Conservation (phyloP, 2,329 filamentous ascomycete species). For the Colletotrichum incanum region DNA sequence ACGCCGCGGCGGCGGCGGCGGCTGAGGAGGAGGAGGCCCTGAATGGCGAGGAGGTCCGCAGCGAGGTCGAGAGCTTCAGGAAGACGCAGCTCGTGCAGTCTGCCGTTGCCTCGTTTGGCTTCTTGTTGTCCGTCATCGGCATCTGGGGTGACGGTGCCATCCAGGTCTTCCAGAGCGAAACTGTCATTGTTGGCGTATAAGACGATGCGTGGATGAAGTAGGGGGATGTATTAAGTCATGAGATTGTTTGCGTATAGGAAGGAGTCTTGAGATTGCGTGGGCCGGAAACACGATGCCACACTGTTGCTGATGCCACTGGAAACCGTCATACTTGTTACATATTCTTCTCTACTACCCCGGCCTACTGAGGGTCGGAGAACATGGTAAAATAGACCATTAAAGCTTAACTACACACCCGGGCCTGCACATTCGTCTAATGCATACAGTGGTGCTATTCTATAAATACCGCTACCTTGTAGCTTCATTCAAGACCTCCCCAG, state of each 20-base stretch:
- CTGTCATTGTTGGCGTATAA: slow-evolving; percentile 42
- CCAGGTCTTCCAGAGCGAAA: slow-evolving; percentile 44
- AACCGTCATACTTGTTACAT: slow-evolving; percentile 39
- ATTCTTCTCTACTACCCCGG: slow-evolving; percentile 21
- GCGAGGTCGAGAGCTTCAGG: slow-evolving; percentile 69
- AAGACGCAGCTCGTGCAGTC: slow-evolving; percentile 70
- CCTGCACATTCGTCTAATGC: not conserved
- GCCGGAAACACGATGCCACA: slow-evolving; percentile 28
- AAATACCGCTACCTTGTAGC: not conserved
- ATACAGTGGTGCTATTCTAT: not conserved
- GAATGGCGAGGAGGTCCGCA: slow-evolving; percentile 76
- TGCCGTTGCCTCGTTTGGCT: slow-evolving; percentile 68
- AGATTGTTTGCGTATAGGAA: slow-evolving; percentile 26
- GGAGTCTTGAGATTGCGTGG: slow-evolving; percentile 33
- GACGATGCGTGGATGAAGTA: not conserved
- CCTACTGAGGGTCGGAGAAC: slow-evolving; percentile 18
- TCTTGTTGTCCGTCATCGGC: slow-evolving; percentile 74
- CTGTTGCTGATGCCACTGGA: slow-evolving; percentile 18
- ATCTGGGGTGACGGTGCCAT: slow-evolving; percentile 76
- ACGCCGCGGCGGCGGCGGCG: slow-evolving; percentile 53
- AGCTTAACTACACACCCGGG: slow-evolving; percentile 1
- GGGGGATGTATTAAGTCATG: not conserved
- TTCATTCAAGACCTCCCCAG: not conserved
- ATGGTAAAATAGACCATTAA: slow-evolving; percentile 38
- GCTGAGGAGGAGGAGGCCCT: slow-evolving; percentile 61